Percentiles rank a stretch among this genome's conserved stretches.
phyloP scores from a whole-genome alignment of 345 rosid species.

The Eucalyptus lansdowneana region DNA sequence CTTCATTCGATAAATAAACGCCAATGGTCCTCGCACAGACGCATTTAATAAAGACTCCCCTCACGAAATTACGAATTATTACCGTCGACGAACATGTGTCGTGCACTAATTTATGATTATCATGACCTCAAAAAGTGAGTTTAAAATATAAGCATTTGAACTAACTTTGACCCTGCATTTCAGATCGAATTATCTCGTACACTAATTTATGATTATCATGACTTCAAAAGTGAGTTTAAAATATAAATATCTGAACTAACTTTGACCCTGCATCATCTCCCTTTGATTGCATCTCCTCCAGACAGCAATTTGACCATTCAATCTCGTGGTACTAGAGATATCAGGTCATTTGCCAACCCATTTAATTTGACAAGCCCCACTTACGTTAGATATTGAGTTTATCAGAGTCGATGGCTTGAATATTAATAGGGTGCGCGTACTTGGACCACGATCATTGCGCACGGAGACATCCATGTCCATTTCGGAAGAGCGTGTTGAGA shows the following conservation, averaged over 20 bases:
- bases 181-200: not conserved
- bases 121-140: not conserved
- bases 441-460: no score
- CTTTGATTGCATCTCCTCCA: accelerated
- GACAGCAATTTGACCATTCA: accelerated
- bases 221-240: not conserved
- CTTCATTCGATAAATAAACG: not conserved
- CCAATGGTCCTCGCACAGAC: not conserved
- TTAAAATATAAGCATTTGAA: not conserved
- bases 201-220: not conserved
- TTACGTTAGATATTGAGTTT: not conserved
- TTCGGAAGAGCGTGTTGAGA: not conserved
- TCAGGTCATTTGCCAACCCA: not conserved
- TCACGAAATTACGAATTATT: not conserved
- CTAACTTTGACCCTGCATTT: not conserved
- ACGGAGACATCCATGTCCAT: not conserved
- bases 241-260: not conserved
- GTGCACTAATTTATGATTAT: not conserved
- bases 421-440: accelerated
- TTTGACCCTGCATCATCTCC: not conserved
- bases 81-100: not conserved
- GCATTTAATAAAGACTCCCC: not conserved
- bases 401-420: no score
- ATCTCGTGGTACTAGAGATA: not conserved
- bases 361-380: not conserved